Evolutionary conservation across 2,329 filamentous ascomycete species (phyloP).

Genomic region (Colletotrichum sp.): DNA sequence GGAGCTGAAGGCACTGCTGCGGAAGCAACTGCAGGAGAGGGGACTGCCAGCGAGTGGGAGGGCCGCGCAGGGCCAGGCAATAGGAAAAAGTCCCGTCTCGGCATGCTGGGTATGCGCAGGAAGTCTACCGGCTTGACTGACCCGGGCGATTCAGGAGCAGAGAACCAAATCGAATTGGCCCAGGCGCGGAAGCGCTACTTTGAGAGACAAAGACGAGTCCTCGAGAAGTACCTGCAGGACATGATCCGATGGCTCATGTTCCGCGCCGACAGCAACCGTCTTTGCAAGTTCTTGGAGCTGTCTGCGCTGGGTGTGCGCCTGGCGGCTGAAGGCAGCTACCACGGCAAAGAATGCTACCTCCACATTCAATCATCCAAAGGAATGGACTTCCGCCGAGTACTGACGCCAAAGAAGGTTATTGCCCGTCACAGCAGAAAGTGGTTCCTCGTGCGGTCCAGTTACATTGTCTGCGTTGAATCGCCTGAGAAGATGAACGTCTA

Average conservation of each 20-base stretch:
- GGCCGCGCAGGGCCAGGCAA: conserved; percentile 10
- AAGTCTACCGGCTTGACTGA: conserved; percentile 58
- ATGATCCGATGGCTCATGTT: conserved; percentile 98
- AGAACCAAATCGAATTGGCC: conserved; percentile 45
- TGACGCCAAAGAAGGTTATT: conserved; percentile 80
- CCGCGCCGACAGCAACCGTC: conserved; percentile 89
- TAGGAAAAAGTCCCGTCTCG: conserved; percentile 58
- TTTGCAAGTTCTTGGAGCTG: conserved; percentile 95
- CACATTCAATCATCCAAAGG: conserved; percentile 92
- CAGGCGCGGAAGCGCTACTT: conserved; percentile 65
- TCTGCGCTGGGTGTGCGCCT: conserved; percentile 93
- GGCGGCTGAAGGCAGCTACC: conserved; percentile 94
- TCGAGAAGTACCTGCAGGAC: conserved; percentile 90
- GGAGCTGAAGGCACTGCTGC: conserved; percentile 45
- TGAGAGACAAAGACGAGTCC: conserved; percentile 80
- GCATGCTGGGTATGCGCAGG: conserved; percentile 57
- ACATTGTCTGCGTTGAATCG: conserved; percentile 97
- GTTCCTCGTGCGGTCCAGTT: conserved; percentile 98
- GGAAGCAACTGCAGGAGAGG: conserved; percentile 62
- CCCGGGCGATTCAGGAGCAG: conserved; percentile 45
- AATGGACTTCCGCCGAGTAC: conserved; percentile 80
- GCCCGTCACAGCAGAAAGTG: conserved; percentile 89
- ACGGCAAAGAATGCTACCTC: conserved; percentile 95
- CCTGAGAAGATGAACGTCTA: conserved; percentile 99
- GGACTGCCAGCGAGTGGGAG: conserved; percentile 37